Evolutionary conservation across 163 green algal species (phyloP), one percentile per base, ranked within the genome.

Genomic region (Chloromonas sp.): DNA sequence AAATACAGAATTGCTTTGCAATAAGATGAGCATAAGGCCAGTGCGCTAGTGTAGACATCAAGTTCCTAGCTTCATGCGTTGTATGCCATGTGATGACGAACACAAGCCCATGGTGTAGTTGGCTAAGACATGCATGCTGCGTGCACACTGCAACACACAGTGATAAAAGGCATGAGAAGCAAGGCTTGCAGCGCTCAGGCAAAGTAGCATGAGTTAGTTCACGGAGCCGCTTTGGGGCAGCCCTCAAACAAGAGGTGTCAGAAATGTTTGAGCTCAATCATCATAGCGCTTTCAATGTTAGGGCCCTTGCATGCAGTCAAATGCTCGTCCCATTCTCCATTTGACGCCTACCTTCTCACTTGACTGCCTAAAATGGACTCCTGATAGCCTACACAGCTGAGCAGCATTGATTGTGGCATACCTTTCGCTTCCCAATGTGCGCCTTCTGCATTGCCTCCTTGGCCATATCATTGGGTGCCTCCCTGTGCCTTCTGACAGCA

Each of bases 341-440:
- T 36, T 36, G 36, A 5, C 66, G 66, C 66, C 66, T 74, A 11
- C 66, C 5, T 5, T 5, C 66, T 11, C 66, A 5, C 5, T 74
- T 74, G 11, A 74, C 5, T 11, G 11, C 5, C 5, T 11, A 74
- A 74, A 74, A 11, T 5, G 5, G 5, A 5, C 5, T 11, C 66
- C 66, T 74, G 66, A 11, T 11, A 74, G 66, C 66, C 5, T 5
- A 5, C 5, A 11, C 66, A 74, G 66, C 11, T 5, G 66, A 74
- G 36, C 36, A 74, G 66, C 66, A 74, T 15, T 11, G 5, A 74
- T 74, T 13, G 14, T n/a, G 57, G 71, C 82, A 70, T 82, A 96
- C 95, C 95, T 99, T 99, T 86, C 97, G 98, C 87, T 96, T 95
- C 15, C 88, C 91, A 15, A 92, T 60, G 88, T 94, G 94, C 8